Base-by-base conservation (phyloP, 345 rosid genomes). In the Raphanus sativus region DNA sequence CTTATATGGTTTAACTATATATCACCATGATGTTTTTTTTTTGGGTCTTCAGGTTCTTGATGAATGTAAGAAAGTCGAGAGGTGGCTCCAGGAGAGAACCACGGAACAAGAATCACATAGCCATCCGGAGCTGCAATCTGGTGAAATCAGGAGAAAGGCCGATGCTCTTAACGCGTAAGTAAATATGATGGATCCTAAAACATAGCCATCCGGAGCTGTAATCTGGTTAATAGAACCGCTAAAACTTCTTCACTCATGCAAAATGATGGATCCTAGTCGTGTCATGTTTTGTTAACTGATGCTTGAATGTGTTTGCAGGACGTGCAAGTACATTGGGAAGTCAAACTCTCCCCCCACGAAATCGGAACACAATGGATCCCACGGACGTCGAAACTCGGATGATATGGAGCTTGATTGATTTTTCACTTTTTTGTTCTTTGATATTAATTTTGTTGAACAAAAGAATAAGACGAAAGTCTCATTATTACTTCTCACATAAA, bases 21-120 rank as follows among this genome's bases (percentile, higher is more conserved):
- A 21, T 42, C 2, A 17, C 48, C 63, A 6, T 69, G 36, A 50
- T 68, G 0, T 6, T 21, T 29, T 45, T 61, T 45, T 28, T 62
- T 60, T 24, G 26, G 71, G 71, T 55, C 34, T 80, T 70, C 86
- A 89, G 94, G 79, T 91, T 74, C 81, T 62, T 2, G 78, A 86
- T 13, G 94, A 89, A 68, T 91, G 97, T 79, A 67, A 81, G 65
- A 88, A 86, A 83, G 90, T 81, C 1, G 92, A 88, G 89, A 78
- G 76, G 65, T 91, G 97, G 97, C 82, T 91, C 34, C 84, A 83
- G 24, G 90, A 87, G 79, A 87, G 82, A 86, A 79, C 74, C 62
- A 67, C 69, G 45, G 84, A 83, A 63, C 97, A 86, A 62, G 89
- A 84, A 32, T 74, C 82, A 24, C 77, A 59, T 85, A 66, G 83